These are phyloP conservation scores for Collybiopsis luxurians DNA, from an alignment of 768 basidiomycete genomes.

Conservation along the genomic window DNA sequence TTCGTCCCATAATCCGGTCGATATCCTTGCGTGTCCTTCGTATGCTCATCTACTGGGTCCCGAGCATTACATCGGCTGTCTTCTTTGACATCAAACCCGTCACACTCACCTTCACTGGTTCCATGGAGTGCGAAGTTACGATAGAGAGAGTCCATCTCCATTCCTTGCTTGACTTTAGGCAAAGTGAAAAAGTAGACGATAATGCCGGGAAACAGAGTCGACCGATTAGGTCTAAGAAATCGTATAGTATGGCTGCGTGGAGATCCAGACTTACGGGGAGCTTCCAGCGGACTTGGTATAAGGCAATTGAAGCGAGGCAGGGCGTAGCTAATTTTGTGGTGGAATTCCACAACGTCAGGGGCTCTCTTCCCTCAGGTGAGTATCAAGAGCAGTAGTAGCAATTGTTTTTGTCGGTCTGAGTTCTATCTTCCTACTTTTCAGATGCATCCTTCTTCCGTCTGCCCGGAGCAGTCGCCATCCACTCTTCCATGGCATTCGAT, in stretches of 20 bases:
- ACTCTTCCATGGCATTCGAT: constrained; percentile 52
- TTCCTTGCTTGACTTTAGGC: constrained; percentile 52
- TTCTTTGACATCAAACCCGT: constrained; percentile 65
- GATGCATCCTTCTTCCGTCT: constrained; percentile 41
- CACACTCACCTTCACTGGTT: constrained; percentile 46
- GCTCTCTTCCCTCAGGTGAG: constrained; percentile 36
- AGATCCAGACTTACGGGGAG: constrained; percentile 58
- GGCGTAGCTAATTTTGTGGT: constrained; percentile 54
- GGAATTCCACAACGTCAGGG: constrained; percentile 44
- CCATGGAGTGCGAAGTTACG: constrained; percentile 51
- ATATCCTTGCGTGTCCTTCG: constrained; percentile 54
- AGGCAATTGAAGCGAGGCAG: constrained; percentile 63
- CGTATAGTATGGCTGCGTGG: constrained; percentile 61
- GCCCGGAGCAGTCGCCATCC: constrained; percentile 42
- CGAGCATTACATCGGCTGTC: constrained; percentile 63
- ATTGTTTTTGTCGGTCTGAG: neutral
- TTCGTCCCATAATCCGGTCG: constrained; percentile 61
- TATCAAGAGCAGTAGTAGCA: constrained; percentile 4
- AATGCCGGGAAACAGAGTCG: constrained; percentile 16
- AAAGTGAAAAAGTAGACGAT: constrained; percentile 34
- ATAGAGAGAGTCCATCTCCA: constrained; percentile 50
- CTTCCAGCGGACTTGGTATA: constrained; percentile 62
- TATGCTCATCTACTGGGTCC: constrained; percentile 60
- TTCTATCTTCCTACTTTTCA: constrained; percentile 18
- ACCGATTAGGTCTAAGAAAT: constrained; percentile 20